Base-by-base conservation (phyloP, 208 protist species). In the Trypanosoma caninum region DNA sequence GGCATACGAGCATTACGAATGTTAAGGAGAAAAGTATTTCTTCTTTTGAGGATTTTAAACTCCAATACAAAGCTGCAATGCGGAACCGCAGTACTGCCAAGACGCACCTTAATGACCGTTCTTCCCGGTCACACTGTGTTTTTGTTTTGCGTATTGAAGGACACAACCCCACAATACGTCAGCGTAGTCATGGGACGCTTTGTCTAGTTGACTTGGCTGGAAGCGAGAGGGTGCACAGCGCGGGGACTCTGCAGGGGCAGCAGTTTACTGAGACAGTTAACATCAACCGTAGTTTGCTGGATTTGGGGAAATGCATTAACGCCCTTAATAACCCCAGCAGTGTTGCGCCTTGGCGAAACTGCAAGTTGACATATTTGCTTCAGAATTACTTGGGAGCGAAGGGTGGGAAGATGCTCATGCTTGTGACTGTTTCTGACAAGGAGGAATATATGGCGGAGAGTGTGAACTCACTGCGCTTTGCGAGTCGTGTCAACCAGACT, bases 191-290 rank as follows among this genome's bases (percentile, higher is more conserved):
- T 6, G 86, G 87, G 5, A 72, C 77, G 23, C 69, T 96, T 28
- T 95, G 87, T 67, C 74, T 98, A 18, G 78, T 98, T 11, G 96
- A 98, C 73, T 77, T 98, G 33, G 96, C 96, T 5, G 96, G 96
- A 40, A 97, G 90, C 54, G 96, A 98, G 72, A 72, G 95, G 23
- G 77, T 96, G 38, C 87, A 82, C 41, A 91, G 96, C 18, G 96
- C 89, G 10, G 93, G 91, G 45, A 50, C 45, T 8, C 89, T 80
- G 28, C 80, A 91, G 34, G 94, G 92, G 0, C 70, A 84, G 62
- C 82, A 92, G 40, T 74, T 97, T 44, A 85, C 91, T 63, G 94
- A 98, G 73, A 87, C 89, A 28, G 74, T 93, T 22, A 92, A 90
- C 72, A 98, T 98, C 76, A 98, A 98, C 63, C 59, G 76, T 8